A percentile compares a stretch with the other conserved stretches of the same genome.
Conservation (phyloP, 805 yeast genomes). For the Wickerhamomyces bovis region DNA sequence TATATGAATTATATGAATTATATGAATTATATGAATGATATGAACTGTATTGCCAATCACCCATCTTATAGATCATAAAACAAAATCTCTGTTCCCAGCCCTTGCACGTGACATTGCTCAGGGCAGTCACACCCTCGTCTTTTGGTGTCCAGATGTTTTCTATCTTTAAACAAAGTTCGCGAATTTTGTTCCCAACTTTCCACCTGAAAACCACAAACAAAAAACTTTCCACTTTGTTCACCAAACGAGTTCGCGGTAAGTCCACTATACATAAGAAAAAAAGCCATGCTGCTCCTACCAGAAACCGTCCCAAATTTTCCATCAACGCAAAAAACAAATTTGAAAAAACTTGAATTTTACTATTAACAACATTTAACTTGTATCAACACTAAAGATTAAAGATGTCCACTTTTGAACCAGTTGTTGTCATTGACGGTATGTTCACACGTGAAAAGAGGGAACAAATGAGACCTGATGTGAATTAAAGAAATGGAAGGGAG, state of each 20-base stretch:
- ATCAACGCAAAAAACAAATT: not conserved
- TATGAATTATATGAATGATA: no score
- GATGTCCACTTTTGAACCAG: constrained; percentile 79
- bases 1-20: no score
- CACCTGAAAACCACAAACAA: not conserved
- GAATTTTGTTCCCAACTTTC: not conserved
- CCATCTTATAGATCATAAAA: no score
- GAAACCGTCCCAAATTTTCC: not conserved
- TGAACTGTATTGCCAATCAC: no score
- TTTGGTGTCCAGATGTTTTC: not conserved
- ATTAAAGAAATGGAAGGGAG: constrained; percentile 1
- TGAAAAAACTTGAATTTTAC: not conserved
- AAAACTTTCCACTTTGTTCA: not conserved
- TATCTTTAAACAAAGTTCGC: not conserved
- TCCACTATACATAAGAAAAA: no score
- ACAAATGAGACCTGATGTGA: not conserved
- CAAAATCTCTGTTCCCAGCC: not conserved
- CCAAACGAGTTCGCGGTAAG: not conserved
- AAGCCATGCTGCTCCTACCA: not conserved
- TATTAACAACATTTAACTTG: not conserved
- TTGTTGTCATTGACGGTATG: constrained; percentile 95
- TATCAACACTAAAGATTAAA: constrained; percentile 13
- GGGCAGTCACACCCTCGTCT: not conserved
- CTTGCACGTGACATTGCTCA: not conserved
- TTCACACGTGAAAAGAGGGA: constrained; percentile 12